phyloP scores from a whole-genome alignment of 768 basidiomycete species.

The Pleurotus salmoneostramineus region DNA sequence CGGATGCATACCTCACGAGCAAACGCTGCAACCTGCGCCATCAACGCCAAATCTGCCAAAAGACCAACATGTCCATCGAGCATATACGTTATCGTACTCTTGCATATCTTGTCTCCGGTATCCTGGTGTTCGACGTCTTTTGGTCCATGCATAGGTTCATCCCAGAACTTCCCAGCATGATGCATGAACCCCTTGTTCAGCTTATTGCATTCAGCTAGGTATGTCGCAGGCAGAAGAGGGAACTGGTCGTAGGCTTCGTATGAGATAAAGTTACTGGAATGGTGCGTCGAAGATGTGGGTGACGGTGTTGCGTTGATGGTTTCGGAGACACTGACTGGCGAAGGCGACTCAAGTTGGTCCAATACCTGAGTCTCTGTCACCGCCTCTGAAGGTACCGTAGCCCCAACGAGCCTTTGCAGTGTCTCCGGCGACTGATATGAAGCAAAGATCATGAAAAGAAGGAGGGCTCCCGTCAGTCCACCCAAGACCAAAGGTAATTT shows the following conservation, averaged over 20 bases:
- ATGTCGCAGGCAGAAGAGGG: constrained; percentile 54
- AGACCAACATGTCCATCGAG: constrained; percentile 64
- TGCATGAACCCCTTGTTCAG: constrained; percentile 41
- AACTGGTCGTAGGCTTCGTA: constrained; percentile 57
- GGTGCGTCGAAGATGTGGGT: background rate
- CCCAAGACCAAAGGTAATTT: constrained; percentile 43
- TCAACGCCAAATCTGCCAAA: constrained; percentile 58
- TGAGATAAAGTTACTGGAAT: constrained; percentile 26
- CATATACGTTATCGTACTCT: constrained; percentile 69
- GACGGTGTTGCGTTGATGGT: constrained; percentile 15
- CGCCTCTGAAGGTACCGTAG: constrained; percentile 14
- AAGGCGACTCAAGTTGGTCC: constrained; percentile 6
- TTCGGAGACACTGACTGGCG: constrained; percentile 10
- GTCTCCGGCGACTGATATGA: constrained; percentile 47
- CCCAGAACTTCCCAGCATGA: constrained; percentile 49
- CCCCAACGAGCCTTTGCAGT: constrained; percentile 41
- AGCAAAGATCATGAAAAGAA: constrained; percentile 44
- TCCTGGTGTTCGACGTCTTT: constrained; percentile 32
- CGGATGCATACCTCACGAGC: constrained; percentile 52
- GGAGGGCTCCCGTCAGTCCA: constrained; percentile 34
- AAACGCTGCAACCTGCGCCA: constrained; percentile 64
- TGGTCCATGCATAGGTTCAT: constrained; percentile 22
- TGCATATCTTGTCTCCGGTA: constrained; percentile 34
- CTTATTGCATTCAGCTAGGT: constrained; percentile 52
- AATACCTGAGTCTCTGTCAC: constrained; percentile 9